Evolutionary conservation across 2,329 filamentous ascomycete species (phyloP), one percentile per base, ranked within the genome.

Genomic region (Tolypocladium paradoxum): DNA sequence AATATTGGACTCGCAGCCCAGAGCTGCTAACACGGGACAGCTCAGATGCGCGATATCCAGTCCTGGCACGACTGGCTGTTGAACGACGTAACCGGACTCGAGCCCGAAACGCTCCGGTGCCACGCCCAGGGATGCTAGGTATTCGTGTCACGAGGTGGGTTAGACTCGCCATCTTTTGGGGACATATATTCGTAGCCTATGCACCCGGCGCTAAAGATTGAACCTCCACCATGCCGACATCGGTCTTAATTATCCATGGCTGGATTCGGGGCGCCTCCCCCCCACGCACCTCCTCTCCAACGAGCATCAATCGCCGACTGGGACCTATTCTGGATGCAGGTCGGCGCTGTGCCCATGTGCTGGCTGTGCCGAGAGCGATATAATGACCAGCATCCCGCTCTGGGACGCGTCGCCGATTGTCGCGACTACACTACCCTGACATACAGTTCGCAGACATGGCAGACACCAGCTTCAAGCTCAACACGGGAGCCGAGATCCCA

Each of bases 401-500:
- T 5, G 4, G 5, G 9, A 14, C 4, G 4, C 9, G 27, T 20
- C 9, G 20, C 9, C 18, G 9, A n/a, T 31, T 20, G 18, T 20
- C 8, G 11, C 43, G 3, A n/a, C 18, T 14, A 14, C 43, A 20
- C 7, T 2, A 20, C 16, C 7, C 11, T 20, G 27, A 33, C 43
- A 31, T 9, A 20, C 36, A 9, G 18, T 9, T 31, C 43, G 18
- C 27, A 33, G 11, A 4, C 43, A 53, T 50, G 52, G 35, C 48
- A 20, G 12, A 20, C 11, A 51, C 29, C 57, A 74, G 72, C 24
- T 84, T 82, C 70, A 83, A 78, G 64, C 77, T 87, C 59, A 87
- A 86, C 73, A 84, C 75, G 37, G 82, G 82, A 54, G 70, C 74
- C 53, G 72, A 79, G 57, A 85, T 87, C 56, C 83, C 83, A 49